Evolutionary conservation across 208 protist species (phyloP).

Genomic region (Crithidia expoeki): DNA sequence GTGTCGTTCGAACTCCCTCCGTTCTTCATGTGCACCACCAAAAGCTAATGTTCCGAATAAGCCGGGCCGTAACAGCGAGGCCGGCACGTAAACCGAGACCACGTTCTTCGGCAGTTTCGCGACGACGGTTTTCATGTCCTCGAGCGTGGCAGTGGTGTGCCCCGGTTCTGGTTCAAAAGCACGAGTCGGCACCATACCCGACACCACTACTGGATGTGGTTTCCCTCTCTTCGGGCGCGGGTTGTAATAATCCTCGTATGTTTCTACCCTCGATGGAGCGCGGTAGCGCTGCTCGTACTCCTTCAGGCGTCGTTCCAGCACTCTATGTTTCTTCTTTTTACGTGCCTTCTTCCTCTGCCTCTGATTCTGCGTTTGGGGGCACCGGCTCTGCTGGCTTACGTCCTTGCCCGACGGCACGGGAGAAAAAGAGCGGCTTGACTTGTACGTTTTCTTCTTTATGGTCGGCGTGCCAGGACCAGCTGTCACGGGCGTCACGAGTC

Average conservation of each 20-base stretch:
- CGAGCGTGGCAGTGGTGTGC: conserved; percentile 25
- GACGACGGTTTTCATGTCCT: conserved; percentile 40
- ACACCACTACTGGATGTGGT: neutral
- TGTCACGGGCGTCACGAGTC: neutral
- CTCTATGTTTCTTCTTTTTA: conserved; percentile 19
- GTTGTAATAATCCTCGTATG: conserved; percentile 81
- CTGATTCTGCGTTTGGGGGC: neutral
- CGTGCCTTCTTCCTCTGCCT: conserved; percentile 24
- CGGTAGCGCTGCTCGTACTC: conserved; percentile 65
- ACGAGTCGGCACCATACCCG: conserved; percentile 9
- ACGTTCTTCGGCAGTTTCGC: conserved; percentile 41
- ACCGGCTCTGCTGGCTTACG: neutral
- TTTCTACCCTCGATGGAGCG: conserved; percentile 31
- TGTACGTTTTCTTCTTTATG: neutral
- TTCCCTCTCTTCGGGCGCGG: neutral
- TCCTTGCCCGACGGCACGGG: neutral
- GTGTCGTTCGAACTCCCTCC: conserved; percentile 40
- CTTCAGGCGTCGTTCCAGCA: conserved; percentile 43
- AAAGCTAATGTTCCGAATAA: conserved; percentile 60
- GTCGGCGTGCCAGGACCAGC: neutral
- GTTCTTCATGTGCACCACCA: conserved; percentile 40
- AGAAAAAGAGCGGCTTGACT: neutral
- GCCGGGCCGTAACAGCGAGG: conserved; percentile 33
- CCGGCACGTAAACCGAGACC: conserved; percentile 35
- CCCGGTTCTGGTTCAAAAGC: conserved; percentile 7